phyloP scores from a whole-genome alignment of 148 eudicot genomes.

The Camellia granthamiana region DNA sequence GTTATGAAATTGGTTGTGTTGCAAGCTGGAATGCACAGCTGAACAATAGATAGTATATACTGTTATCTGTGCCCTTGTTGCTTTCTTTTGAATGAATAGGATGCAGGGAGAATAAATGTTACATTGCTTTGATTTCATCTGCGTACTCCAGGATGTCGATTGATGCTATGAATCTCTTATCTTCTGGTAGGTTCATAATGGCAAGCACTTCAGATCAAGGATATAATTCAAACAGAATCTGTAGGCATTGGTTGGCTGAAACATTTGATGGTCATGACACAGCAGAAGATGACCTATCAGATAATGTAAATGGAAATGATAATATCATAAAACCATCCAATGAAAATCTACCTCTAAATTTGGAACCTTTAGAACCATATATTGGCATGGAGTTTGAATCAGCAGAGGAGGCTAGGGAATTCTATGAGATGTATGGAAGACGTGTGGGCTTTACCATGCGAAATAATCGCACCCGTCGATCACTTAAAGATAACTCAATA shows the following conservation, averaged over 20 bases:
- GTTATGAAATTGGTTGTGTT: not conserved
- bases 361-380: constrained; percentile 14
- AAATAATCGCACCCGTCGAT: constrained; percentile 16
- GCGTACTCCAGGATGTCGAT: not conserved
- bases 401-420: constrained; percentile 18
- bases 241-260: constrained; percentile 16
- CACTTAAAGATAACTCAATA: constrained; percentile 19
- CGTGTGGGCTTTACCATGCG: constrained; percentile 15
- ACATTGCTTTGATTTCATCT: not conserved
- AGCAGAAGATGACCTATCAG: constrained; percentile 16
- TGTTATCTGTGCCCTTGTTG: not conserved
- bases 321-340: not conserved
- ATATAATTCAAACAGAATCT: constrained; percentile 11
- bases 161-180: constrained; percentile 1
- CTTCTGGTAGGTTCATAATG: constrained; percentile 6
- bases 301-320: not conserved
- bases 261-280: constrained; percentile 20
- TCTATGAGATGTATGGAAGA: constrained; percentile 6
- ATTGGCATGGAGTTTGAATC: constrained; percentile 16
- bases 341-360: constrained; percentile 1
- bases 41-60: not conserved
- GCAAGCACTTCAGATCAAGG: constrained; percentile 11
- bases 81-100: not conserved
- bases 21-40: not conserved
- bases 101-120: not conserved